Base-by-base conservation (phyloP, 2,329 filamentous ascomycete genomes). In the Fonsecaea monophora region DNA sequence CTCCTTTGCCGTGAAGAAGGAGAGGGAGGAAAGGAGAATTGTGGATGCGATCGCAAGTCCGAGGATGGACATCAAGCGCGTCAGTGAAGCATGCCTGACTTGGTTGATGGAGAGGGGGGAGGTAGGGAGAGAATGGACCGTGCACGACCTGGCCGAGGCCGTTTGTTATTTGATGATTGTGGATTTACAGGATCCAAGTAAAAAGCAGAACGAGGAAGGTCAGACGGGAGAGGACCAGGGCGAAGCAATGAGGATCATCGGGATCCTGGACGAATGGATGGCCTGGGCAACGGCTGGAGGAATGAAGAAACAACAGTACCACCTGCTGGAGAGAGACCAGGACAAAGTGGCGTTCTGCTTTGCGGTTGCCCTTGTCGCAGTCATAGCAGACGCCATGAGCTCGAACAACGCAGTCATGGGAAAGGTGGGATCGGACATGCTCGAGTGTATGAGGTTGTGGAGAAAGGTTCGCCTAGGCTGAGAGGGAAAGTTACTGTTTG, bases 381-480 rank as follows among this genome's bases (percentile, higher is more conserved):
- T 74, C 10, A 68, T 76, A 10, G 64, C 66, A 4, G 66, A 70
- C 37, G 70, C 70, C 18, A 64, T 64, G 13, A 63, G 61, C 12
- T 68, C 70, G 12, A 64, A 40, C 38, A 55, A 38, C 38, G 55
- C 64, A n/a, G 66, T 53, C 15, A 60, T 35, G 13, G 64, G 68
- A 12, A 71, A 71, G 42, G 68, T 71, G 7, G 71, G 72, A 9
- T 70, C 68, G 9, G 74, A 75, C 64, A 75, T 75, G 74, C 65
- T 74, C 18, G 75, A 76, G 53, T 76, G 74, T 53, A 64, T 76
- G 40, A 68, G 68, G 25, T 25, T 73, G 30, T 76, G 75, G 74
- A 74, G 74, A 57, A 76, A 73, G 55, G 73, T 76, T 30, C 70
- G 74, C 45, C 60, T 76, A 45, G 74, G 74, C 13, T 71, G 45